Evolutionary conservation across 1,284 basidiomycete species (phyloP), one percentile per base, ranked within the genome.

Genomic region (Phylloboletellus chloephorus): DNA sequence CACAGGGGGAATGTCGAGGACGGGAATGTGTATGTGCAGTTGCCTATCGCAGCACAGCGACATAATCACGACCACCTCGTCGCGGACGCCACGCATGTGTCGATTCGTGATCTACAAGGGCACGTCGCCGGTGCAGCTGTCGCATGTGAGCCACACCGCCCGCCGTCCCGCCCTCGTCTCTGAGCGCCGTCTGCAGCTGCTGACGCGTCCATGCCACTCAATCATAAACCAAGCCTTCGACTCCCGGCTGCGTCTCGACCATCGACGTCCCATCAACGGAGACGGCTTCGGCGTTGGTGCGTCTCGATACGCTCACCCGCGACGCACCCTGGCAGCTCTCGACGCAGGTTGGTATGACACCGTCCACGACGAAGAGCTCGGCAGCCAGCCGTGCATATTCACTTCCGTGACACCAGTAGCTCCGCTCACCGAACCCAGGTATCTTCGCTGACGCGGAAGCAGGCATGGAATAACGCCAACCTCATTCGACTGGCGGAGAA

Each of bases 171-270:
- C 33, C 11, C 15, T 22, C 32, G 20, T 34, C 39, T 48, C 35
- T 52, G 31, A 54, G 48, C 42, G 38, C 46, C 24, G 37, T 45
- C 33, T 31, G 19, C 53, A 88, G 79, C 77, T 97, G 22, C 75
- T 97, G 50, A 97, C 88, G 31, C 74, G 88, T 31, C 94, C 94
- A 31, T 86, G 87, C 41, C 94, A 98, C 67, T 93, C 88, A 10
- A 97, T 98, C 68, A 92, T 92, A 61, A 94, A 94, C 62, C 92
- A 96, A 60, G 90, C 93, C 0, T 93, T 92, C 56, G 92, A 95
- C 67, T 91, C 88, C 25, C 77, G 91, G 15, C 70, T 96, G 22
- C 78, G 93, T 13, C 67, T 96, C 46, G 88, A 92, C 52, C 73
- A 69, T 49, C 73, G 84, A 44, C 68, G 88, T 44, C 90, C 91